A percentile compares a stretch with the other conserved stretches of the same genome.
phyloP scores from a whole-genome alignment of 2,329 filamentous ascomycete genomes.

The Paecilomyces fulvus region DNA sequence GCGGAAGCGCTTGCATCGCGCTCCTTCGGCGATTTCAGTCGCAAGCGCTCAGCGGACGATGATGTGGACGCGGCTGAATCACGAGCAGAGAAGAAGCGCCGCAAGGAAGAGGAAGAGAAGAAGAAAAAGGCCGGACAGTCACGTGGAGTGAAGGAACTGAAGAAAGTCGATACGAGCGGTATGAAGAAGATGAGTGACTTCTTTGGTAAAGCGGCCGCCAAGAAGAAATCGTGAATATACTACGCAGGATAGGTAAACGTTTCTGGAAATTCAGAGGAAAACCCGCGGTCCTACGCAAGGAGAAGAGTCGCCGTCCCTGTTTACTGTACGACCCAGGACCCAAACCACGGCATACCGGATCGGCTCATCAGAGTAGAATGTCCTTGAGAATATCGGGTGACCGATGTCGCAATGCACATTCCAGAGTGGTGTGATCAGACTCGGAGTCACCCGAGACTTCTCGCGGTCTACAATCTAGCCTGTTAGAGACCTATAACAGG shows the following conservation, averaged over 20 bases:
- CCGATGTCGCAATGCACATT: too few species aligned
- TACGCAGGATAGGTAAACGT: neutral
- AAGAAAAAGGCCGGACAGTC: constrained; percentile 69
- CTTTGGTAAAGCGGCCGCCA: constrained; percentile 59
- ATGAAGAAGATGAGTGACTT: constrained; percentile 98
- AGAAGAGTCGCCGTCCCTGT: too few species aligned
- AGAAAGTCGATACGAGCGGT: constrained; percentile 81
- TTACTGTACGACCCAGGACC: too few species aligned
- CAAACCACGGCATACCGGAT: too few species aligned
- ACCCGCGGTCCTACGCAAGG: neutral
- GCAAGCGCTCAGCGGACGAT: constrained; percentile 32
- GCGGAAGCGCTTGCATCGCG: constrained; percentile 63
- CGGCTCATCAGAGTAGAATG: too few species aligned
- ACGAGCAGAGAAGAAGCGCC: constrained; percentile 73
- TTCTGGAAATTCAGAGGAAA: neutral
- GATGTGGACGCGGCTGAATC: constrained; percentile 29
- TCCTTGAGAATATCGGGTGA: too few species aligned
- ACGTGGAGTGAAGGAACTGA: constrained; percentile 66
- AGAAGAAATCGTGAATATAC: constrained; percentile 21
- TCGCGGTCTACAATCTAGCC: too few species aligned
- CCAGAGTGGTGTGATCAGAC: too few species aligned
- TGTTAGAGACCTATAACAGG: too few species aligned
- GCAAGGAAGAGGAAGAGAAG: constrained; percentile 81
- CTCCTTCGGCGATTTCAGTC: constrained; percentile 41
- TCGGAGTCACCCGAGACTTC: too few species aligned